Evolutionary conservation across 495 filamentous ascomycete genomes (phyloP).

Genomic region (Talaromyces nanjingensis): DNA sequence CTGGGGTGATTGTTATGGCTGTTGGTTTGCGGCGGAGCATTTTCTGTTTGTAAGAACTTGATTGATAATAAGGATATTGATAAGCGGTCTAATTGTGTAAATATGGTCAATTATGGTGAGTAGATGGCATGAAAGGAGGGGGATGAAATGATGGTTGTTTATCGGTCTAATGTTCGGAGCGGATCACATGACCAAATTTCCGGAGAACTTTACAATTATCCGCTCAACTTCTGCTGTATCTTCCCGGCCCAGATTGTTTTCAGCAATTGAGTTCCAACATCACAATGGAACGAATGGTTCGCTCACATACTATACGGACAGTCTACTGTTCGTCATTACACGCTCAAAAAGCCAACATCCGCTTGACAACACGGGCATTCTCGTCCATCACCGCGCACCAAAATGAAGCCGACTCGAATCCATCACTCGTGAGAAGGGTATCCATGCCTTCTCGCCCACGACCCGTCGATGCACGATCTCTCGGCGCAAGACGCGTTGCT

Average conservation of each 20-base stretch:
- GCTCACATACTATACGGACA: neutral
- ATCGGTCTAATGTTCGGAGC: neutral
- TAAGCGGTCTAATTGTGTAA: neutral
- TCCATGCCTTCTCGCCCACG: conserved; percentile 20
- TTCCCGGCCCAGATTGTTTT: neutral
- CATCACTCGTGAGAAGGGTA: conserved; percentile 14
- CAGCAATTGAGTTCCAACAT: neutral
- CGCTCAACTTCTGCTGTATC: neutral
- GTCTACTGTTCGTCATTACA: neutral
- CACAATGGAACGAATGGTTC: neutral
- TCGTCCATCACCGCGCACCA: neutral
- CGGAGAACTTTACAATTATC: neutral
- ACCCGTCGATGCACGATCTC: conserved; percentile 34
- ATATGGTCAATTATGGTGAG: neutral
- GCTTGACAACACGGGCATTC: conserved; percentile 1
- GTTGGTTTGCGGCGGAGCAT: conserved; percentile 85
- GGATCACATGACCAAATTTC: neutral
- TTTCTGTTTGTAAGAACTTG: neutral
- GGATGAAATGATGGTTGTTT: neutral
- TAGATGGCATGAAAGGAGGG: neutral
- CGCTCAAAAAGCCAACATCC: neutral
- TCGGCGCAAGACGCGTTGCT: conserved; percentile 26
- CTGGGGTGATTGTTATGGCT: conserved; percentile 65
- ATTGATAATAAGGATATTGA: neutral
- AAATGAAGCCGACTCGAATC: neutral